phyloP scores from a whole-genome alignment of 345 rosid species.

The Isatis tinctoria region DNA sequence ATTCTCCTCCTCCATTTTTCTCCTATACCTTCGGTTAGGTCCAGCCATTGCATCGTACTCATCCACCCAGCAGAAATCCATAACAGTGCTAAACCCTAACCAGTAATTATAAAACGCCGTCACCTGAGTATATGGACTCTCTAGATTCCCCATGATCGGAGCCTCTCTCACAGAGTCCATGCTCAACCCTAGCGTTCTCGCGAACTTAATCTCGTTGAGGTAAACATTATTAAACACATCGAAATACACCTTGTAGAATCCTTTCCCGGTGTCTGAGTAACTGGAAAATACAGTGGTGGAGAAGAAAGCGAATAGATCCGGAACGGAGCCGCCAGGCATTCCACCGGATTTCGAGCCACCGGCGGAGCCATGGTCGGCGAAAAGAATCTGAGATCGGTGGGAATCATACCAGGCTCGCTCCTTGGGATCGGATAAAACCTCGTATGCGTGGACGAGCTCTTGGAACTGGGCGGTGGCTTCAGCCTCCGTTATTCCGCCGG shows the following conservation, averaged over 20 bases:
- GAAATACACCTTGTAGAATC: constrained; percentile 78
- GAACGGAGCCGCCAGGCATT: constrained; percentile 42
- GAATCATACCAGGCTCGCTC: constrained; percentile 95
- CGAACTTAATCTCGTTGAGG: constrained; percentile 57
- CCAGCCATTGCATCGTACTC: constrained; percentile 72
- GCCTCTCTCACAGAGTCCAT: constrained; percentile 59
- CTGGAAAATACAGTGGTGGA: constrained; percentile 68
- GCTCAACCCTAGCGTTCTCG: constrained; percentile 55
- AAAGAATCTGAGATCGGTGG: constrained; percentile 90
- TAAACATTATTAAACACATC: constrained; percentile 65
- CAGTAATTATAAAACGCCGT: constrained; percentile 86
- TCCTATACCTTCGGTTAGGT: constrained; percentile 61
- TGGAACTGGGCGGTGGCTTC: constrained; percentile 94
- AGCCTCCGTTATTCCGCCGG: constrained; percentile 66
- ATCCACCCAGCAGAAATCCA: constrained; percentile 94
- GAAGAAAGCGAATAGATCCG: constrained; percentile 76
- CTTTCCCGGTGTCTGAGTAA: constrained; percentile 62
- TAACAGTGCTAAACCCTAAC: constrained; percentile 72
- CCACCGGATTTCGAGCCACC: constrained; percentile 39
- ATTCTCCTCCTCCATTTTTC: constrained; percentile 93
- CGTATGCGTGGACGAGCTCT: constrained; percentile 82
- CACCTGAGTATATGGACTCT: constrained; percentile 65
- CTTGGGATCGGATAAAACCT: constrained; percentile 81
- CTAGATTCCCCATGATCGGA: constrained; percentile 87
- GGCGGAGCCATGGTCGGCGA: constrained; percentile 52